Base-by-base conservation (phyloP, 225 moss, liverwort and hornwort species). In the Sphagnum tenellum region DNA sequence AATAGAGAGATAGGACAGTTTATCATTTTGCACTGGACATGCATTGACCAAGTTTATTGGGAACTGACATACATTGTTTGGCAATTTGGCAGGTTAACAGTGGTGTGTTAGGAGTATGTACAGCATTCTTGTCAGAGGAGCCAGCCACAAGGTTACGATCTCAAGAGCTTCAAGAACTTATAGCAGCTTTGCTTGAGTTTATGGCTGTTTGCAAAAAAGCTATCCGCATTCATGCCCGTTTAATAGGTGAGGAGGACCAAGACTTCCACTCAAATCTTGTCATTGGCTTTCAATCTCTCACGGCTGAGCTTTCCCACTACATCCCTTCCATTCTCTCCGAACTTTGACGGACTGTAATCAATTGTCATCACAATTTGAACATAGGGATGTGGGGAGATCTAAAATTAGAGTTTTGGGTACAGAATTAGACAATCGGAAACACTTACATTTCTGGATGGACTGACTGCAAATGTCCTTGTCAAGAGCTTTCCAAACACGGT, bases 201-300 rank as follows among this genome's bases (percentile, higher is more conserved):
- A 96, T 96, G 96, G 90, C 84, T 66, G 92, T 96, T 48, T 96
- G 96, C 80, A 96, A 96, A 75, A 85, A 85, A 71, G 96, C 96
- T 55, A 96, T 96, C 74, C 89, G 90, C 65, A 86, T 92, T 55
- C 96, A 92, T 72, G 76, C 90, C 61, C 78, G 92, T 50, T 72
- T 92, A 48, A 96, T 92, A 73, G 88, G 81, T 61, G 96, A 96
- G 72, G 96, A 92, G 67, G 96, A 96, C 70, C 96, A 92, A 83
- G 96, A 96, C 71, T 96, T 92, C 76, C 96, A 96, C 75, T 92
- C 96, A 55, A 90, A 96, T 65, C 83, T 96, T 59, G 89, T 96
- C 57, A 96, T 90, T 57, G 96, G 96, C 65, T 92, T 96, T 65
- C 96, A 96, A 66, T 89, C 92, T 61, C 87, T 96, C 44, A 96